A percentile compares a stretch with the other conserved stretches of the same genome.
These are phyloP conservation scores for Helotiales sp. DNA, from an alignment of 2,329 filamentous ascomycete species.

Conservation along the genomic window DNA sequence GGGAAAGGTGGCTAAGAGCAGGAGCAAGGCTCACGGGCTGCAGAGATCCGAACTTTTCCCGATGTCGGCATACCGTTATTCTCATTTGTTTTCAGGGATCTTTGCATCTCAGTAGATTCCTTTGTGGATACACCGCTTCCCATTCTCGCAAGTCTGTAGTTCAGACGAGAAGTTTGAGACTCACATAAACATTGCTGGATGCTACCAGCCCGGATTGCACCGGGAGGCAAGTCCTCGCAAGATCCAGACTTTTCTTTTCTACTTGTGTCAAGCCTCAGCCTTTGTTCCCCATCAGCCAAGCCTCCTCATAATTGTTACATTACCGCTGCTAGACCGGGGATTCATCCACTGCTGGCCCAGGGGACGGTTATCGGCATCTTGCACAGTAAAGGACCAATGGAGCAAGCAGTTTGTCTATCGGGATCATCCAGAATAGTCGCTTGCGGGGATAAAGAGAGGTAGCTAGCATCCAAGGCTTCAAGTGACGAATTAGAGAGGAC, in stretches of 20 bases:
- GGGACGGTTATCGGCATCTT: constrained; percentile 34
- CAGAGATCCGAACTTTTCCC: background rate
- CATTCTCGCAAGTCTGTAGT: background rate
- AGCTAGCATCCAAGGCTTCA: background rate
- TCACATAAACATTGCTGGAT: background rate
- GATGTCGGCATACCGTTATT: background rate
- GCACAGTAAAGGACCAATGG: constrained; percentile 20
- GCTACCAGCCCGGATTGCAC: too few species aligned
- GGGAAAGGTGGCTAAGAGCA: background rate
- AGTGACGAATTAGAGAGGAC: constrained; percentile 11
- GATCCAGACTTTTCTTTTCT: too few species aligned
- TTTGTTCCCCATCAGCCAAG: background rate
- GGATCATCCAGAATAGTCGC: constrained; percentile 9
- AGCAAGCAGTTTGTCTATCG: background rate
- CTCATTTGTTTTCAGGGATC: background rate
- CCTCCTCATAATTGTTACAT: background rate
- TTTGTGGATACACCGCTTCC: background rate
- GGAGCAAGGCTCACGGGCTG: background rate
- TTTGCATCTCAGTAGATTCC: background rate
- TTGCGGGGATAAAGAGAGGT: constrained; percentile 20
- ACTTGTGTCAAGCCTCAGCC: background rate
- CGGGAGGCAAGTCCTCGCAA: background rate
- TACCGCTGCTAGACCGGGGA: background rate
- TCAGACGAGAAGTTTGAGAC: background rate
- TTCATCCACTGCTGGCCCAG: background rate